Conservation (phyloP, 805 yeast genomes). For the Ogataea pilisensis region DNA sequence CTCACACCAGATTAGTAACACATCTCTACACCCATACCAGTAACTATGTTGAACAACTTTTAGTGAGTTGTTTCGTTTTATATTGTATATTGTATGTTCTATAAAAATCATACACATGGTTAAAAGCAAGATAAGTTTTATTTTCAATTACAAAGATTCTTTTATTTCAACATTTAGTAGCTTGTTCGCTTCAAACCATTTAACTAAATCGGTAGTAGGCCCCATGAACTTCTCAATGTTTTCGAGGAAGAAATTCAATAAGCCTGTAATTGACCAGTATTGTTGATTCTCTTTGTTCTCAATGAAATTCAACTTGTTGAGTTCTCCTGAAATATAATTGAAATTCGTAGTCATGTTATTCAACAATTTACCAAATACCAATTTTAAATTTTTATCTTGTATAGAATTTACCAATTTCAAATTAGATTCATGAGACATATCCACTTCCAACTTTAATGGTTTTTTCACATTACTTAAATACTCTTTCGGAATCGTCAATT, state of each 20-base stretch:
- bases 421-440: conserved; percentile 28
- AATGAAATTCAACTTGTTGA: conserved; percentile 7
- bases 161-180: conserved; percentile 9
- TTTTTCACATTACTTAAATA: conserved; percentile 26
- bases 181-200: conserved; percentile 23
- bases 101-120: no score
- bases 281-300: not conserved
- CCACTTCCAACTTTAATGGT: conserved; percentile 28
- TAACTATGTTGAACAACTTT: no score
- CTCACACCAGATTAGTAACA: no score
- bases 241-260: conserved; percentile 29
- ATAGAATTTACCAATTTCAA: conserved; percentile 26
- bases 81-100: no score
- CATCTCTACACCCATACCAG: no score
- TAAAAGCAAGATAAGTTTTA: no score
- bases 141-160: no score
- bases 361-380: conserved; percentile 31
- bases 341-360: conserved; percentile 29
- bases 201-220: conserved; percentile 23
- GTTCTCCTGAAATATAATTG: conserved; percentile 18
- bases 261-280: conserved; percentile 28
- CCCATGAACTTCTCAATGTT: conserved; percentile 32
- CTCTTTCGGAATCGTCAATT: conserved; percentile 30
- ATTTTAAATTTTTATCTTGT: conserved; percentile 24
- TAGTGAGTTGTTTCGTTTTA: no score